These are phyloP conservation scores for Solanum tacnaense DNA, from an alignment of 257 asterid species.

Conservation along the genomic window DNA sequence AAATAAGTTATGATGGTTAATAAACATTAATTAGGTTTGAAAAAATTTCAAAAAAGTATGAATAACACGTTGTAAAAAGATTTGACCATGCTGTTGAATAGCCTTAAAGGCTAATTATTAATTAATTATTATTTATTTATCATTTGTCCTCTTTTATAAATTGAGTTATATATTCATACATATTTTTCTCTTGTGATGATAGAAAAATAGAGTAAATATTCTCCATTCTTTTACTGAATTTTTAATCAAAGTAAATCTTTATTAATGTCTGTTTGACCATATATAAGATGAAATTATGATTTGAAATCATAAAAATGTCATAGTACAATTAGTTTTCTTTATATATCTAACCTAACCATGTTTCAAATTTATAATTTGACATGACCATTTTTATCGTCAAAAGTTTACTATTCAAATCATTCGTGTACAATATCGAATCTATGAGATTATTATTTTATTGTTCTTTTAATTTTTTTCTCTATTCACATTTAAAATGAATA, in stretches of 20 bases:
- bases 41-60: background rate
- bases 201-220: background rate
- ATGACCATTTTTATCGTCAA: too few species aligned
- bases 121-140: too few species aligned
- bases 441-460: too few species aligned
- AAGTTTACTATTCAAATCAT: too few species aligned
- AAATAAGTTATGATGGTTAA: background rate
- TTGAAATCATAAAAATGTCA: background rate
- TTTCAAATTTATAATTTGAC: background rate
- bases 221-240: background rate
- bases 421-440: too few species aligned
- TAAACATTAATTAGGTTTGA: background rate
- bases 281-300: background rate
- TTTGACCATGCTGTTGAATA: background rate
- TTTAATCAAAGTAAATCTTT: background rate
- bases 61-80: background rate
- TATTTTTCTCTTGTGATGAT: background rate
- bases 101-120: background rate
- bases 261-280: too few species aligned
- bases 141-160: background rate
- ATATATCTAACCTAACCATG: background rate
- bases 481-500: background rate
- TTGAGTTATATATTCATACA: background rate
- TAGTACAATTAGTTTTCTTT: background rate
- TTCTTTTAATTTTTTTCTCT: background rate